Evolutionary conservation across 106 monocot species (phyloP), one percentile per base, ranked within the genome.

Genomic region (Dioscorea dumetorum): DNA sequence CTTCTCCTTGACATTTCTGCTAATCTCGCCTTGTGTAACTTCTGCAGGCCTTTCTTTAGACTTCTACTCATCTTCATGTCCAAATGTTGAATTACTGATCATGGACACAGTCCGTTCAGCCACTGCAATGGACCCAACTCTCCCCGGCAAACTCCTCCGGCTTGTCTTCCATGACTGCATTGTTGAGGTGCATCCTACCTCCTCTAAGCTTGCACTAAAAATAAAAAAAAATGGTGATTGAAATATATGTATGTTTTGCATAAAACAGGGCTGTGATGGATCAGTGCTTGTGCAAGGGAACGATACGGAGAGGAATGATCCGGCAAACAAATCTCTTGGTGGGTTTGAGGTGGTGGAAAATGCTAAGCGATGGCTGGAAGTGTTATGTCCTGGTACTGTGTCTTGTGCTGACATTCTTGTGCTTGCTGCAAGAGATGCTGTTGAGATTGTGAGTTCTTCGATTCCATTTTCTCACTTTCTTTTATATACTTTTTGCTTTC

Each of bases 101-200:
- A 85, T 62, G 69, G 57, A 69, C 66, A 66, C 80, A 3, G 79
- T 88, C 6, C 70, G 82, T 23, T 78, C 87, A 2, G 87, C 87
- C 3, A 63, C 87, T 19, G 50, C 50, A 10, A 22, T 64, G 4
- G 90, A 94, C 61, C 56, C 78, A 10, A 73, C 84, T 8, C 19
- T 94, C 28, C 87, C 87, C 14, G 94, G 94, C 22, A 90, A 94
- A 66, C 87, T 94, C 51, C 87, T 94, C 31, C 71, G 94, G 22
- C 71, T 94, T 2, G 70, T 94, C 71, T 94, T 94, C 69, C 94
- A 90, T 57, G 94, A 94, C 76, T 94, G 94, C 82, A 79, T 94
- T 22, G 87, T 94, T 50, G 82, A 94, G 85, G 94, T 94, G 68
- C 13, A 49, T 56, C 2, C 41, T 41, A 41, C 6, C 2, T 41